Evolutionary conservation across 2,329 filamentous ascomycete species (phyloP).

Genomic region (Ambrosiella xylebori): DNA sequence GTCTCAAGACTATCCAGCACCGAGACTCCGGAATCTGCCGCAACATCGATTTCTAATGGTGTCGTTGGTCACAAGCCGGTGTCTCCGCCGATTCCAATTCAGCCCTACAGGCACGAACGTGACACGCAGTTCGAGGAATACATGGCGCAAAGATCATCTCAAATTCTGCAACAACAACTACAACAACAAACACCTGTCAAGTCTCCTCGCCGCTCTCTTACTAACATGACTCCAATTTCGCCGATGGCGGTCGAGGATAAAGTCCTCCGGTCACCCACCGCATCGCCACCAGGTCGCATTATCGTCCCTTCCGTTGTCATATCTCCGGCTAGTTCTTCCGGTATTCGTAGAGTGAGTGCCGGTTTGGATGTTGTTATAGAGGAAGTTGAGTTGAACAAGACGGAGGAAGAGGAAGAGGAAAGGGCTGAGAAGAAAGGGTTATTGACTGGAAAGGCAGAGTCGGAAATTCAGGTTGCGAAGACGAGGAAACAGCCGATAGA

Average conservation of each 20-base stretch:
- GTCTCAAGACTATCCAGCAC: not conserved
- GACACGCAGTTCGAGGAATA: conserved; percentile 32
- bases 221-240: not conserved
- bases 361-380: conserved; percentile 11
- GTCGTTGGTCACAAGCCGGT: not conserved
- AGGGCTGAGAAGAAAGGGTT: not conserved
- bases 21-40: not conserved
- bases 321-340: not conserved
- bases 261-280: not conserved
- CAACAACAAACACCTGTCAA: not conserved
- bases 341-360: not conserved
- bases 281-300: not conserved
- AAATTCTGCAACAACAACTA: not conserved
- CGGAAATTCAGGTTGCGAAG: not conserved
- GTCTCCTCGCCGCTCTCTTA: not conserved
- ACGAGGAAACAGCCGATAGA: not conserved
- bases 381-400: conserved; percentile 4
- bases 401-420: not conserved
- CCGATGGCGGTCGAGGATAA: not conserved
- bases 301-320: not conserved
- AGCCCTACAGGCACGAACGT: conserved; percentile 27
- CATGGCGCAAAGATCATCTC: conserved; percentile 16
- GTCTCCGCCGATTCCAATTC: not conserved
- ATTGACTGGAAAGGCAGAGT: not conserved
- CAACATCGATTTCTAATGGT: not conserved